Evolutionary conservation across 352 stramenopile species (phyloP).

Genomic region (Globisporangium parvum): DNA sequence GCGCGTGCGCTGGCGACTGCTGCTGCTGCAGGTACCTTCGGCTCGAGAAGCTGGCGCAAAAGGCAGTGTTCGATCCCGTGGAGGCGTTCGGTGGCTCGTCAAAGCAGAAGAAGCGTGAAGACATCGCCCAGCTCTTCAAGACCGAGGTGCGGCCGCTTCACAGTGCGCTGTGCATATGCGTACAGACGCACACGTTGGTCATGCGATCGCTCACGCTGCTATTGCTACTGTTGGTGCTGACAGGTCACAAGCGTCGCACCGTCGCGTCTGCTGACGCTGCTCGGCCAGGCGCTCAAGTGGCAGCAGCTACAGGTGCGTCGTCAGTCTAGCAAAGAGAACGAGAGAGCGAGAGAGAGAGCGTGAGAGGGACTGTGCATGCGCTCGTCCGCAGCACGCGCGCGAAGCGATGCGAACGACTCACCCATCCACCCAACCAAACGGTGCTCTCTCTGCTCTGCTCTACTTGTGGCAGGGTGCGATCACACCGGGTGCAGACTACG

Average conservation of each 20-base stretch:
- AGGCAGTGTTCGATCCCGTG: slow-evolving; percentile 51
- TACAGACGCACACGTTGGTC: not conserved
- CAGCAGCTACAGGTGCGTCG: slow-evolving; percentile 66
- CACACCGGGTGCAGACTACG: slow-evolving; percentile 54
- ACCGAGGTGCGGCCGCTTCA: slow-evolving; percentile 38
- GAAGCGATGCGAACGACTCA: not conserved
- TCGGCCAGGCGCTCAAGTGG: slow-evolving; percentile 89
- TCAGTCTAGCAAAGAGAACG: not conserved
- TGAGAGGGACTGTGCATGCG: no score
- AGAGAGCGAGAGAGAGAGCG: no score
- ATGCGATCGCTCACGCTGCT: not conserved
- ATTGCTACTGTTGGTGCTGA: not conserved
- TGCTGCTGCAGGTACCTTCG: slow-evolving; percentile 36
- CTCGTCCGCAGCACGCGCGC: no score
- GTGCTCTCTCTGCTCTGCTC: no score
- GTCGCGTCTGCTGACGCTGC: slow-evolving; percentile 81
- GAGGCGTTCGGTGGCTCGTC: slow-evolving; percentile 56
- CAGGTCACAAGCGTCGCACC: slow-evolving; percentile 63
- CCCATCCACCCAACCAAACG: not conserved
- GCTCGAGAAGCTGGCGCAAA: slow-evolving; percentile 74
- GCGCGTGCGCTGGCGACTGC: not conserved
- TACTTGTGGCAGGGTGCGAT: slow-evolving; percentile 38
- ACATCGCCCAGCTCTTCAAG: slow-evolving; percentile 70
- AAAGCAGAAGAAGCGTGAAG: slow-evolving; percentile 79
- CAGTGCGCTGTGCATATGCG: not conserved